Conservation (phyloP, 805 yeast species). For the Cyberlindnera bimundalis region DNA sequence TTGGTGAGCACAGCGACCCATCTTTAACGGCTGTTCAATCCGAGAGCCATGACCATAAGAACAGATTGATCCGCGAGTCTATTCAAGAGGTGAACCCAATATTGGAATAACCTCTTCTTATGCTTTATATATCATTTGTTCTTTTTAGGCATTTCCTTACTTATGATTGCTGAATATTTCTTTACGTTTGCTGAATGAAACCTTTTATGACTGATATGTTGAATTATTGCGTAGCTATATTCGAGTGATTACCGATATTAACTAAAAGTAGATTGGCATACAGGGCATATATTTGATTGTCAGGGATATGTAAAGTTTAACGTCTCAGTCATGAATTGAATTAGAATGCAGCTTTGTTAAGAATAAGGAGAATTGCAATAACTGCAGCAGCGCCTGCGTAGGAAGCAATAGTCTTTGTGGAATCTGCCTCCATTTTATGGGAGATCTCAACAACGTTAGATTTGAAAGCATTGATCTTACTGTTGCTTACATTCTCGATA, state of each 20-base stretch:
- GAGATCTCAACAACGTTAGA: constrained; percentile 16
- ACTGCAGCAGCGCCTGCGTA: constrained; percentile 8
- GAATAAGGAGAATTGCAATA: not conserved
- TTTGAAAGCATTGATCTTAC: constrained; percentile 19
- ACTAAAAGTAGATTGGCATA: not conserved
- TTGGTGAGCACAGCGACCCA: constrained; percentile 17
- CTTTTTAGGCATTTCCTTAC: no score
- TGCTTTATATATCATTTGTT: not conserved
- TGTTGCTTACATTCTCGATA: constrained; percentile 12
- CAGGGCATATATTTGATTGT: no score
- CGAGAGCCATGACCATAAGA: constrained; percentile 6
- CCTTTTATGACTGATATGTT: not conserved
- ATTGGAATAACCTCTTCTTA: constrained; percentile 1
- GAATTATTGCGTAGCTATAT: no score
- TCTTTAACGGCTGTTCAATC: not conserved
- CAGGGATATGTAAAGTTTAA: no score
- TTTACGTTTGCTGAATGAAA: constrained; percentile 1
- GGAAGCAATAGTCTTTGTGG: constrained; percentile 4
- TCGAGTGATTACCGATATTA: no score
- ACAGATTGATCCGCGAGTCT: constrained; percentile 9
- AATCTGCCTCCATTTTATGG: not conserved
- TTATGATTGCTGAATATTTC: not conserved
- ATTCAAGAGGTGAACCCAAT: constrained; percentile 13
- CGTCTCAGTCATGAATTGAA: no score
- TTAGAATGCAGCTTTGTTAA: constrained; percentile 5